Conservation (phyloP, 495 filamentous ascomycete genomes). For the Aspergillus homomorphus region DNA sequence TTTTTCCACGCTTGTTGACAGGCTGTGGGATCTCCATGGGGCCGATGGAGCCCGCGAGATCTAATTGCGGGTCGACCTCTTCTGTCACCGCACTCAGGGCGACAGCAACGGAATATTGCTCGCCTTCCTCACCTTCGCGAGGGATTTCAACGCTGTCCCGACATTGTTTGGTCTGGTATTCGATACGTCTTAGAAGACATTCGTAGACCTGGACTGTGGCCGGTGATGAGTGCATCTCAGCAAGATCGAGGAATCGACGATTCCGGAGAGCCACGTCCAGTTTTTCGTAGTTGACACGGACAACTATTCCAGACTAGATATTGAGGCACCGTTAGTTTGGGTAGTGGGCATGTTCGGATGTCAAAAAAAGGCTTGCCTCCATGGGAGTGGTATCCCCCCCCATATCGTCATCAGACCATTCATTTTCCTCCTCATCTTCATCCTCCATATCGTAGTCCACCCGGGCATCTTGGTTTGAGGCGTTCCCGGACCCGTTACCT, state of each 20-base stretch:
- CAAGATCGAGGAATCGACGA: constrained; percentile 61
- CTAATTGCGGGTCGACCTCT: constrained; percentile 40
- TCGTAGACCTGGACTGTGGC: constrained; percentile 71
- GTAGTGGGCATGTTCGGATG: not conserved
- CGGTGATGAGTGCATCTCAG: constrained; percentile 51
- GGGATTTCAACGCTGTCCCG: constrained; percentile 56
- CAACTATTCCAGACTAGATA: constrained; percentile 54
- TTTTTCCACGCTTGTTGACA: constrained; percentile 33
- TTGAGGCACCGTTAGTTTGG: not conserved
- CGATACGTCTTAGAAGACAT: constrained; percentile 64
- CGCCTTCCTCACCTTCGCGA: constrained; percentile 51
- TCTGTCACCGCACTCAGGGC: constrained; percentile 34
- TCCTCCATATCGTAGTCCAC: constrained; percentile 28
- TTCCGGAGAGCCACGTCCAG: constrained; percentile 78
- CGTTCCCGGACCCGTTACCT: constrained; percentile 14
- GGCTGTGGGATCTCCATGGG: constrained; percentile 28
- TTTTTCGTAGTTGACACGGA: constrained; percentile 85
- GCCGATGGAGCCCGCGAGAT: constrained; percentile 39
- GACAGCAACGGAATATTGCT: constrained; percentile 37
- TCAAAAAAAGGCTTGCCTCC: constrained; percentile 30
- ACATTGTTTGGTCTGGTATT: constrained; percentile 66
- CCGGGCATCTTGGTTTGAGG: constrained; percentile 16
- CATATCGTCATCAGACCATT: constrained; percentile 42
- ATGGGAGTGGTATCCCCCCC: constrained; percentile 37
- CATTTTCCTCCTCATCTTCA: constrained; percentile 35